Base-by-base conservation (phyloP, 768 basidiomycete genomes). In the Pilatotrama ljubarskyi region DNA sequence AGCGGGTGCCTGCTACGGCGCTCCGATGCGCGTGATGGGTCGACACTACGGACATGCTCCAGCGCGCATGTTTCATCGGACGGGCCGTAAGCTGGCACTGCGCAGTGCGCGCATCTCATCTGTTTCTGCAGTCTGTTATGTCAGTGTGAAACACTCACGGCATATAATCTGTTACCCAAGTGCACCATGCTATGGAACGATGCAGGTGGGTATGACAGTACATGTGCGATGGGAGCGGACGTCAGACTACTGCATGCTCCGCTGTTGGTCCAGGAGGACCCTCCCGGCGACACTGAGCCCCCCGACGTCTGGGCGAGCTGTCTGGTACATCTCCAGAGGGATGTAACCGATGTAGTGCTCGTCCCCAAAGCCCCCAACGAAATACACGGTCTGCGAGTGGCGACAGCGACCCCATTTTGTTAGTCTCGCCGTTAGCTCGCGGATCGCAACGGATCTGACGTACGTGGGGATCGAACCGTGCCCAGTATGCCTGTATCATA, bases 321-420 rank as follows among this genome's bases (percentile, higher is more conserved):
- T 41, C 55, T 78, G 80, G 66, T 83, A 83, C 49, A 80, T 59
- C 4, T 74, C 66, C 38, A 79, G 66, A 1, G 82, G 80, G 38
- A 83, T 78, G 66, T 78, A 78, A 2, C 82, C 81, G 51, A 83
- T 83, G 65, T 78, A 83, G 59, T 83, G 81, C 51, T 73, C 69
- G 61, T 78, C 77, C 38, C 81, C 81, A 64, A 84, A 83, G 3
- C 82, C 82, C 13, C 82, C 82, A 5, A 84, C 81, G 51, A 77
- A 84, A 64, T 84, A 82, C 18, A 84, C 70, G 32, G 72, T 74
- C 82, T 82, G 66, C n/a, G 25, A 17, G 37, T 32, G 29, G 55
- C 20, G 46, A 6, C 15, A 25, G 29, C 26, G 14, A 20, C 26
- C 35, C 29, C 43, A 25, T 24, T 29, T 32, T 18, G 43, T 54